A percentile compares a stretch with the other conserved stretches of the same genome.
These are phyloP conservation scores for Leccinellum luteum DNA, from an alignment of 768 basidiomycete species.

Conservation along the genomic window DNA sequence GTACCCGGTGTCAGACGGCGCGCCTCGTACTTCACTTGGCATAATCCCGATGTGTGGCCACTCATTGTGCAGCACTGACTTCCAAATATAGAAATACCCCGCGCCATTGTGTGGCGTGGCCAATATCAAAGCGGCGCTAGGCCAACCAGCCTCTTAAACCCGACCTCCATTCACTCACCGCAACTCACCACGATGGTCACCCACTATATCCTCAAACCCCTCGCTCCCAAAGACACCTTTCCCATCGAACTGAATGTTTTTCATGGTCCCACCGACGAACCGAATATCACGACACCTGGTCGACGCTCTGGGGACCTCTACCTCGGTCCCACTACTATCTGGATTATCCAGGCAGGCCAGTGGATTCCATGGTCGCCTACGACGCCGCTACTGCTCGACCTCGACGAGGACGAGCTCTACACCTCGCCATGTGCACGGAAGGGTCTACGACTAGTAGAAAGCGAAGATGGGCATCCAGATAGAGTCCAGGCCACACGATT, in stretches of 20 bases:
- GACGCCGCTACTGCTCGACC: not conserved
- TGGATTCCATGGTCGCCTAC: not conserved
- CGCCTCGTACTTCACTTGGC: too few species aligned
- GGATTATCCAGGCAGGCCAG: not conserved
- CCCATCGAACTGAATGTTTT: not conserved
- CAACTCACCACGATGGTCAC: not conserved
- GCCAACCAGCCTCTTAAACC: not conserved
- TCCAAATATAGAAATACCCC: too few species aligned
- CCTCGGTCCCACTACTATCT: not conserved
- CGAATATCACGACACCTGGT: not conserved
- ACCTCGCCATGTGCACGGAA: not conserved
- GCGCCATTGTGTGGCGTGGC: too few species aligned
- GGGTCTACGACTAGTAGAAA: not conserved
- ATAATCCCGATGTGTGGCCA: too few species aligned
- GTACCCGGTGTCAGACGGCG: too few species aligned
- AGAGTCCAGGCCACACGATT: not conserved
- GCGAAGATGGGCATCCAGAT: not conserved
- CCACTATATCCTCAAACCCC: not conserved
- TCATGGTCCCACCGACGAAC: not conserved
- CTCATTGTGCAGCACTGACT: too few species aligned
- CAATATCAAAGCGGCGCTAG: not conserved
- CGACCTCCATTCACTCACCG: not conserved
- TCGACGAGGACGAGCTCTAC: not conserved
- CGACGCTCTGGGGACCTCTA: not conserved
- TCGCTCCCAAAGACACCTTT: not conserved